Conservation (phyloP, 1,284 basidiomycete species). For the Leccinum fuscescens region DNA sequence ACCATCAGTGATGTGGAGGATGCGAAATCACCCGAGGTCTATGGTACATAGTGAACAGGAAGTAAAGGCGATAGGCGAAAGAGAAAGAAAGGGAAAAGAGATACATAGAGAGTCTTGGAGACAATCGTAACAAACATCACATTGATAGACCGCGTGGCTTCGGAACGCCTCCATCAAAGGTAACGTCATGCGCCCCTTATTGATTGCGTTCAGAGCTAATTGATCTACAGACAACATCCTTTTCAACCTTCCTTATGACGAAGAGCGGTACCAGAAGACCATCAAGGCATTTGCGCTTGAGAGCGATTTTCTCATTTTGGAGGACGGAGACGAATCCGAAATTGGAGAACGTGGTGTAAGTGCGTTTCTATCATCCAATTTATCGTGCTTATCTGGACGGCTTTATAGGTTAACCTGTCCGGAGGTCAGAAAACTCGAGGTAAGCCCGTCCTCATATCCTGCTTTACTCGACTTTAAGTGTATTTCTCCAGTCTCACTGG, state of each 20-base stretch:
- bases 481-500: constrained; percentile 67
- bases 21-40: no score
- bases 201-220: constrained; percentile 8
- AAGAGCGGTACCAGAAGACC: constrained; percentile 61
- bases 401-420: constrained; percentile 73
- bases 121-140: no score
- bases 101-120: no score
- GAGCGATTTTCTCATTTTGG: constrained; percentile 85
- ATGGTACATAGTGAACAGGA: no score
- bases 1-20: no score
- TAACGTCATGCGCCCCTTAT: constrained; percentile 23
- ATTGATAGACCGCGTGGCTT: constrained; percentile 66
- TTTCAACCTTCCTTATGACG: constrained; percentile 82
- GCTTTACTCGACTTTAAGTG: not conserved
- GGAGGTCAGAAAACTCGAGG: constrained; percentile 95
- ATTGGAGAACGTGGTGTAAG: constrained; percentile 82
- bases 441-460: constrained; percentile 28
- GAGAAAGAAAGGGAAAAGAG: no score
- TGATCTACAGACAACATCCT: constrained; percentile 76
- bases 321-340: constrained; percentile 92
- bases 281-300: constrained; percentile 60
- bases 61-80: no score
- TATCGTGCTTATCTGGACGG: not conserved
- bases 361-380: constrained; percentile 8
- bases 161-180: constrained; percentile 91